phyloP scores from a whole-genome alignment of 768 basidiomycete genomes.

The Mycena chlorophos region DNA sequence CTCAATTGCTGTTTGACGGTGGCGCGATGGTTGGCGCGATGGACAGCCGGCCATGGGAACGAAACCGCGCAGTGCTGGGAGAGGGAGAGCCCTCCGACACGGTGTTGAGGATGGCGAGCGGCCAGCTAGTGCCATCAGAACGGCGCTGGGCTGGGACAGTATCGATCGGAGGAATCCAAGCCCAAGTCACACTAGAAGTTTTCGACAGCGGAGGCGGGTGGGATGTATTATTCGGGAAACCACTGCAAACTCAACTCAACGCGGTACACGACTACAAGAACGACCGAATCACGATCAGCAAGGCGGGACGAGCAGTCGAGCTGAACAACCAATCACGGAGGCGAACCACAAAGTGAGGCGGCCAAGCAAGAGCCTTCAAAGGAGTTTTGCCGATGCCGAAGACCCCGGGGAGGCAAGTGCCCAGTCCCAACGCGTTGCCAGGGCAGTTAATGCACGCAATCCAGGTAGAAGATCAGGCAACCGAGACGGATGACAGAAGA shows the following conservation, averaged over 20 bases:
- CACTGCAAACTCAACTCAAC: slow-evolving; percentile 15
- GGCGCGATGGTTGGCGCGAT: slow-evolving; percentile 34
- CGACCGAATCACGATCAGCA: slow-evolving; percentile 2
- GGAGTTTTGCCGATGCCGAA: slow-evolving; percentile 7
- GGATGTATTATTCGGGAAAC: slow-evolving; percentile 22
- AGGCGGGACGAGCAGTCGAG: not conserved
- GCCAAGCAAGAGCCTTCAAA: not conserved
- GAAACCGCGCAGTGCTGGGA: slow-evolving; percentile 16
- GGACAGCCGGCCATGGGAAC: slow-evolving; percentile 17
- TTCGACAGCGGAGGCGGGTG: slow-evolving; percentile 24
- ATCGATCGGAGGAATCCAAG: slow-evolving; percentile 7
- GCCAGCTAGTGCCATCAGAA: slow-evolving; percentile 19
- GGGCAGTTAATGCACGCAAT: not conserved
- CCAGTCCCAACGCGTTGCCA: not conserved
- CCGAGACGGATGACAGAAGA: not conserved
- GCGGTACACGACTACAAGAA: slow-evolving; percentile 19
- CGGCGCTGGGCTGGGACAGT: slow-evolving; percentile 26
- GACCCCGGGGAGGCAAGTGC: slow-evolving; percentile 9
- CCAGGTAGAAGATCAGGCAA: not conserved
- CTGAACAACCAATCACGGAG: slow-evolving; percentile 4
- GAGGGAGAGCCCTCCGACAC: slow-evolving; percentile 12
- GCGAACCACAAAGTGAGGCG: too few relatives aligned
- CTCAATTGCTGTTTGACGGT: slow-evolving; percentile 28
- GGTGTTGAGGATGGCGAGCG: slow-evolving; percentile 36
- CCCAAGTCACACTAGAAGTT: slow-evolving; percentile 21